A percentile compares a stretch with the other conserved stretches of the same genome.
phyloP scores from a whole-genome alignment of 78 protist species.

The Dictyostelium firmibasis region DNA sequence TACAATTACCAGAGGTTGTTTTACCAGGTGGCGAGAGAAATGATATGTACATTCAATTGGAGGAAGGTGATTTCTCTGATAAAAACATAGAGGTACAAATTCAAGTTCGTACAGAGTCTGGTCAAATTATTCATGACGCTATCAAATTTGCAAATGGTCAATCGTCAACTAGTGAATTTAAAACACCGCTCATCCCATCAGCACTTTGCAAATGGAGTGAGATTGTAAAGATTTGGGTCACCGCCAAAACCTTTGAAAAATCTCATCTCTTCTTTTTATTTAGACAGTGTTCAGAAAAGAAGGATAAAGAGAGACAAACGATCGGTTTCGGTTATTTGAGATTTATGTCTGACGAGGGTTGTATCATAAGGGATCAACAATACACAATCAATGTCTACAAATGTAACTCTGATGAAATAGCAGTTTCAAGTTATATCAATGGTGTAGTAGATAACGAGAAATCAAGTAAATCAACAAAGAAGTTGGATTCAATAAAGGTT shows the following conservation, averaged over 20 bases:
- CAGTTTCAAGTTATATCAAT: slow-evolving; percentile 49
- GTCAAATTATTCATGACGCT: slow-evolving; percentile 30
- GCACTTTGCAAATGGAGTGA: slow-evolving; percentile 12
- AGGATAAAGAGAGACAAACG: slow-evolving; percentile 53
- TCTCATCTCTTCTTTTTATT: slow-evolving; percentile 48
- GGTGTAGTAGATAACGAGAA: slow-evolving; percentile 15
- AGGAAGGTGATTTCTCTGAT: slow-evolving; percentile 75
- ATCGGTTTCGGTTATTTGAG: slow-evolving; percentile 39
- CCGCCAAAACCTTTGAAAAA: slow-evolving; percentile 39
- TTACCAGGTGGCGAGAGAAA: slow-evolving; percentile 65
- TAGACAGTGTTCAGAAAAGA: slow-evolving; percentile 56
- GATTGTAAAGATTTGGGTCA: slow-evolving; percentile 47
- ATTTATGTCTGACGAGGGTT: slow-evolving; percentile 48
- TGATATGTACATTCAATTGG: slow-evolving; percentile 60
- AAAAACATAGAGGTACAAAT: slow-evolving; percentile 61
- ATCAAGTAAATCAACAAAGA: slow-evolving; percentile 16
- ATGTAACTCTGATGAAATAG: slow-evolving; percentile 3
- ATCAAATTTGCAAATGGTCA: slow-evolving; percentile 73
- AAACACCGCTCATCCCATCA: background rate
- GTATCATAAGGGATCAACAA: slow-evolving; percentile 34
- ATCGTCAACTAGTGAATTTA: slow-evolving; percentile 26
- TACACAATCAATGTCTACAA: slow-evolving; percentile 17
- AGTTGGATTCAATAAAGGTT: slow-evolving; percentile 4
- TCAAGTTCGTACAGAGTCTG: slow-evolving; percentile 23
- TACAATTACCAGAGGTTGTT: slow-evolving; percentile 47